Evolutionary conservation across 805 yeast genomes (phyloP), one percentile per base, ranked within the genome.

Genomic region (Zygosaccharomyces bisporus): DNA sequence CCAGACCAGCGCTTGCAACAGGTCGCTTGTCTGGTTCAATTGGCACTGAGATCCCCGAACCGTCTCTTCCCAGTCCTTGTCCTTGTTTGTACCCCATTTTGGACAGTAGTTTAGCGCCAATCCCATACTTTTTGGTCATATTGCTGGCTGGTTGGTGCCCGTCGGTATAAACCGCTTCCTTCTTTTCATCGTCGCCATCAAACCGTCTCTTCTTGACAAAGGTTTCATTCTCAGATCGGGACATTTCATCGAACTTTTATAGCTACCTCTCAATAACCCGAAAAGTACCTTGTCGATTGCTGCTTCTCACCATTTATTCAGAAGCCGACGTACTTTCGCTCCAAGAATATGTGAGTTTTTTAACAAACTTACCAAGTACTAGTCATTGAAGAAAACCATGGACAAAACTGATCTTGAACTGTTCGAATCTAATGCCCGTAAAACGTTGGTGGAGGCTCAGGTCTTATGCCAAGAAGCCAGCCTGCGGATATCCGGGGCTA

Each of bases 71-170:
- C n/a, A 91, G 72, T 0, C 97, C 98, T 55, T 76, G 71, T 0
- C 99, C 98, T 32, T 76, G 76, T 6, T 74, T 73, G 64, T 86
- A 90, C 0, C 99, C 99, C 98, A 91, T 90, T 50, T 80, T 76
- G 48, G 79, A 72, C 67, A 91, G 63, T 40, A 91, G 67, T 39
- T 74, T 66, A 2, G 95, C 95, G 29, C 98, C 98, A 30, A 88
- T 78, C 5, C 98, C 98, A 58, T 90, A 89, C 39, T 56, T 63
- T 61, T 36, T 57, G 6, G 46, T 46, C 37, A 55, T 33, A 10
- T 39, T 27, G 13, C 20, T 24, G 6, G 20, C 20, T 13, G 24
- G 13, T 3, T 14, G n/a, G n/a, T n/a, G 13, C 10, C 21, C 18
- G 13, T 17, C 31, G 25, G 34, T 14, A 24, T 24, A n/a, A 20